Base-by-base conservation (phyloP, 75 land plant genomes). In the Pinus tabuliformis region DNA sequence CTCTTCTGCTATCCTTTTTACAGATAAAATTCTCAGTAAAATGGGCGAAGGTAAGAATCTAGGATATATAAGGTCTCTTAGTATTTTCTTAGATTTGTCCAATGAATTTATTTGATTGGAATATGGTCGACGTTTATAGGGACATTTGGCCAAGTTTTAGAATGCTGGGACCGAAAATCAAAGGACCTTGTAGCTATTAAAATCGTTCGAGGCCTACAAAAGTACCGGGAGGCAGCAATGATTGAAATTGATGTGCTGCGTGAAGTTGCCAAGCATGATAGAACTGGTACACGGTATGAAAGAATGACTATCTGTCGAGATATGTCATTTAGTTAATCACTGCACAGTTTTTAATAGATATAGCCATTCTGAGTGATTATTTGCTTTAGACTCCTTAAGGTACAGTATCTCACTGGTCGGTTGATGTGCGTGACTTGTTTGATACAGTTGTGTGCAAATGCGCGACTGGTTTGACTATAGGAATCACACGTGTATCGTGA, bases 61-160 rank as follows among this genome's bases (percentile, higher is more conserved):
- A 22, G 13, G 12, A 9, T 49, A 49, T 11, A 49, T 9, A 49
- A 49, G 54, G 11, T 49, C 54, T 49, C 2, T 49, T 11, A 49
- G 54, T 2, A 1, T 18, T 39, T 2, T 26, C 0, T 11, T 39
- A 20, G 17, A 39, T 36, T 66, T 36, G 3, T 68, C 7, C 8
- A 62, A 0, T 28, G 0, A 3, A 12, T 65, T 1, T 36, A 14
- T 49, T 72, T 42, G 21, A 15, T 56, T 73, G 15, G 20, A 26
- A 24, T 13, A 4, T 64, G 8, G 68, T 39, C n/a, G 20, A 68
- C 68, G 59, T 17, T 57, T 84, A 82, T 87, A 93, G 96, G 96
- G 30, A 94, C 97, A 22, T 94, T 94, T 92, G 97, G 97, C 4
- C 88, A 89, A 76, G 97, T 94, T 26, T 73, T 94, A 78, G 95